Conservation (phyloP, 805 yeast genomes). For the Myxozyma melibiosi region DNA sequence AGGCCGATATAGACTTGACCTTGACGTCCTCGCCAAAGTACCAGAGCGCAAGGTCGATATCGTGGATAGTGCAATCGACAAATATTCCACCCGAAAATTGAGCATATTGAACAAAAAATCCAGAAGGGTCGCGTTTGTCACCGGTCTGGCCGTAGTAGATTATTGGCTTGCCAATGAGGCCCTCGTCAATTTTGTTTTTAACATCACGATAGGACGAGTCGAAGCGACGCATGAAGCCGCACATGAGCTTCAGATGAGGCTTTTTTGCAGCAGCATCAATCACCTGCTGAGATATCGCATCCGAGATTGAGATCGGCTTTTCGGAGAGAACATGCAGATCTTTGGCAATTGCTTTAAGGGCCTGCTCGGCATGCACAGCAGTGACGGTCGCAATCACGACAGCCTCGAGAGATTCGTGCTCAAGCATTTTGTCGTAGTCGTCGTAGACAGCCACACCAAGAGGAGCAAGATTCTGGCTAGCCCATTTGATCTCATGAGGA, state of each 20-base stretch:
- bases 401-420: slow-evolving; percentile 19
- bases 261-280: slow-evolving; percentile 19
- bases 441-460: slow-evolving; percentile 26
- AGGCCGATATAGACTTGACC: slow-evolving; percentile 27
- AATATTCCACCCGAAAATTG: slow-evolving; percentile 36
- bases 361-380: slow-evolving; percentile 28
- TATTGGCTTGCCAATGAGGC: slow-evolving; percentile 17
- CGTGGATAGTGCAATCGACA: slow-evolving; percentile 36
- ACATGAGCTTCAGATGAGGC: slow-evolving; percentile 19
- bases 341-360: slow-evolving; percentile 18
- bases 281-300: slow-evolving; percentile 15
- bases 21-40: slow-evolving; percentile 28
- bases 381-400: slow-evolving; percentile 28
- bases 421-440: slow-evolving; percentile 21
- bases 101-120: slow-evolving; percentile 32
- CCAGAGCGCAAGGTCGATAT: slow-evolving; percentile 33
- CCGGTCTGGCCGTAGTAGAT: slow-evolving; percentile 18
- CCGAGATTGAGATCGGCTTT: slow-evolving; percentile 33
- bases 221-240: slow-evolving; percentile 23
- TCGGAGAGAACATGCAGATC: slow-evolving; percentile 28
- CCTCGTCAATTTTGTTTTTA: slow-evolving; percentile 12
- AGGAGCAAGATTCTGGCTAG: slow-evolving; percentile 22
- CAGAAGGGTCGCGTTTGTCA: slow-evolving; percentile 23
- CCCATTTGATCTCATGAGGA: slow-evolving; percentile 31
- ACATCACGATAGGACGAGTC: slow-evolving; percentile 24